A percentile compares a stretch with the other conserved stretches of the same genome.
These are phyloP conservation scores for Rhynchosporium graminicola DNA, from an alignment of 2,329 filamentous ascomycete genomes.

Conservation along the genomic window DNA sequence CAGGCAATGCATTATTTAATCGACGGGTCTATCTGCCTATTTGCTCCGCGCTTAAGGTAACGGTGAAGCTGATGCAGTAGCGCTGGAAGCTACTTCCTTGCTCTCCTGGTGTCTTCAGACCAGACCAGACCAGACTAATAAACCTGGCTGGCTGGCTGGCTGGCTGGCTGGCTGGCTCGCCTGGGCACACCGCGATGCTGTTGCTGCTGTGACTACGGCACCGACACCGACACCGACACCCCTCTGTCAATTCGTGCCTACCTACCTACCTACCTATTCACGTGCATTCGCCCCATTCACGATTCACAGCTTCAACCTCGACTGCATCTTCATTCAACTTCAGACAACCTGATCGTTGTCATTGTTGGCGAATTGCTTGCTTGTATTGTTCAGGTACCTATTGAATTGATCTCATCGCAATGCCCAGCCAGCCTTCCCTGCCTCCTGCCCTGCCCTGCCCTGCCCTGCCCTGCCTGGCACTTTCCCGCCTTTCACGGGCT, in stretches of 20 bases:
- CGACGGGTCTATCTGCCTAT: constrained; percentile 11
- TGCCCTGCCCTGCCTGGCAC: too few species aligned
- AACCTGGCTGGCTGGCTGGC: background rate
- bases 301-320: too few species aligned
- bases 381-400: too few species aligned
- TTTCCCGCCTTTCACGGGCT: background rate
- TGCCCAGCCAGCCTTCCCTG: too few species aligned
- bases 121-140: background rate
- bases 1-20: too few species aligned
- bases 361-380: too few species aligned
- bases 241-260: background rate
- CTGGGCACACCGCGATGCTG: background rate
- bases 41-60: background rate
- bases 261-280: background rate
- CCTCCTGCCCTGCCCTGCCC: too few species aligned
- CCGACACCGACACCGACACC: background rate
- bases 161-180: background rate
- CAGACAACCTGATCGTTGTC: too few species aligned
- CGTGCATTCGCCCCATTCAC: background rate
- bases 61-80: too few species aligned
- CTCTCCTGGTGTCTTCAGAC: background rate
- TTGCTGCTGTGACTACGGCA: background rate
- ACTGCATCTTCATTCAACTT: too few species aligned
- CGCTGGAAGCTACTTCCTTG: background rate
- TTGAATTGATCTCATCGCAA: too few species aligned